Conservation (phyloP, 495 filamentous ascomycete genomes). For the Hypoxylon fuscum region DNA sequence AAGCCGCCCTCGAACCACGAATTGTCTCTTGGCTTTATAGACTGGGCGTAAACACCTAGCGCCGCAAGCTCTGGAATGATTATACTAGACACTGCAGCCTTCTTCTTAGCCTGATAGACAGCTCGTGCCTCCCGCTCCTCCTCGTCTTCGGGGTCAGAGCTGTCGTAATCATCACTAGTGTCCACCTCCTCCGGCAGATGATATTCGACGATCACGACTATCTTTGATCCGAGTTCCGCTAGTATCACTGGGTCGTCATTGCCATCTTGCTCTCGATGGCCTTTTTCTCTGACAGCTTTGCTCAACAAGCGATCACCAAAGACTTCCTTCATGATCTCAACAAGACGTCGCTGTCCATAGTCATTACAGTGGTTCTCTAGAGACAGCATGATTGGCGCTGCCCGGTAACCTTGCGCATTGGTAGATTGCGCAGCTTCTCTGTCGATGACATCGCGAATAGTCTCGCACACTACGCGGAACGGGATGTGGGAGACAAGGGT, state of each 20-base stretch:
- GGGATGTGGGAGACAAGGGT: slow-evolving; percentile 64
- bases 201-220: slow-evolving; percentile 65
- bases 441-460: slow-evolving; percentile 59
- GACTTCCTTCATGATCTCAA: slow-evolving; percentile 63
- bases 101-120: slow-evolving; percentile 54
- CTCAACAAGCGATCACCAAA: slow-evolving; percentile 60
- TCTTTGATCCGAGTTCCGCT: slow-evolving; percentile 58
- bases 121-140: slow-evolving; percentile 51
- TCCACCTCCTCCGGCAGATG: slow-evolving; percentile 58
- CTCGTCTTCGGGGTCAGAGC: slow-evolving; percentile 45
- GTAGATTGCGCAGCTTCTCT: slow-evolving; percentile 47
- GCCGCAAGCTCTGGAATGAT: slow-evolving; percentile 64
- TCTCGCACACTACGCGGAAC: slow-evolving; percentile 62
- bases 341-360: slow-evolving; percentile 58
- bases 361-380: slow-evolving; percentile 63
- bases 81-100: slow-evolving; percentile 39
- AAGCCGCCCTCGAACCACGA: slow-evolving; percentile 58
- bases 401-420: slow-evolving; percentile 43
- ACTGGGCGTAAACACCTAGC: slow-evolving; percentile 65
- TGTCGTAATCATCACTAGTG: slow-evolving; percentile 34
- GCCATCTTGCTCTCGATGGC: slow-evolving; percentile 51
- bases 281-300: slow-evolving; percentile 53
- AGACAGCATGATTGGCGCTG: slow-evolving; percentile 61
- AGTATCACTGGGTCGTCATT: slow-evolving; percentile 53
- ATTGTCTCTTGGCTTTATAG: slow-evolving; percentile 62